Percentiles rank a stretch among this genome's conserved stretches.
Evolutionary conservation across 495 filamentous ascomycete genomes (phyloP).

Genomic region (Sporormia fimetaria): DNA sequence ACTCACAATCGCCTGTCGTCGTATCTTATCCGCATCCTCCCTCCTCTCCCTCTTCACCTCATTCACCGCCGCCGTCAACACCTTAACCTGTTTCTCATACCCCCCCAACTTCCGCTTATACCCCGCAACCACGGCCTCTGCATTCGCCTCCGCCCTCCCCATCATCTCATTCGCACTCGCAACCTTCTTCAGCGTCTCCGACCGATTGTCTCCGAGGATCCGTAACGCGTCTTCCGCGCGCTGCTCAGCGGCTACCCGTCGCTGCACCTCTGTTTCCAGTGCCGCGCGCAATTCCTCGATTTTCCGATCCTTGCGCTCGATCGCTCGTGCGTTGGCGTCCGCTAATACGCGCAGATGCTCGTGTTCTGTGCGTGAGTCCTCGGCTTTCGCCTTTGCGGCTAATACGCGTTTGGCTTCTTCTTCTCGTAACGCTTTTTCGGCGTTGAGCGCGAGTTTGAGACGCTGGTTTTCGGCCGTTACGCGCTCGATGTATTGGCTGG

Average conservation of each 20-base stretch:
- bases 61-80: conserved; percentile 13
- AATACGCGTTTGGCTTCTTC: conserved; percentile 12
- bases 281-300: conserved; percentile 21
- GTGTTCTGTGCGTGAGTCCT: conserved; percentile 15
- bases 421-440: conserved; percentile 17
- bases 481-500: conserved; percentile 24
- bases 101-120: conserved; percentile 21
- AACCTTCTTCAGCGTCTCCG: conserved; percentile 20
- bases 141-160: conserved; percentile 20
- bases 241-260: conserved; percentile 18
- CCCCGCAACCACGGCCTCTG: conserved; percentile 14
- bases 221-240: conserved; percentile 15
- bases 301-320: conserved; percentile 25
- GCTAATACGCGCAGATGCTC: conserved; percentile 20
- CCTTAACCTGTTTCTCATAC: conserved; percentile 14
- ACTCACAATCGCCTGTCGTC: conserved; percentile 18
- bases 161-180: conserved; percentile 16
- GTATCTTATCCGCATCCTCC: conserved; percentile 20
- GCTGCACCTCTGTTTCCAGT: conserved; percentile 14
- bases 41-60: conserved; percentile 9
- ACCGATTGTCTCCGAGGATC: conserved; percentile 19
- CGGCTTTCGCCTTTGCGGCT: conserved; percentile 13
- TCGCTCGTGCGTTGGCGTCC: conserved; percentile 18
- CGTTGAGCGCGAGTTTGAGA: conserved; percentile 14
- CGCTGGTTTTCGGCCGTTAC: conserved; percentile 22